phyloP scores from a whole-genome alignment of 1,284 basidiomycete genomes.

The Somion occarium region DNA sequence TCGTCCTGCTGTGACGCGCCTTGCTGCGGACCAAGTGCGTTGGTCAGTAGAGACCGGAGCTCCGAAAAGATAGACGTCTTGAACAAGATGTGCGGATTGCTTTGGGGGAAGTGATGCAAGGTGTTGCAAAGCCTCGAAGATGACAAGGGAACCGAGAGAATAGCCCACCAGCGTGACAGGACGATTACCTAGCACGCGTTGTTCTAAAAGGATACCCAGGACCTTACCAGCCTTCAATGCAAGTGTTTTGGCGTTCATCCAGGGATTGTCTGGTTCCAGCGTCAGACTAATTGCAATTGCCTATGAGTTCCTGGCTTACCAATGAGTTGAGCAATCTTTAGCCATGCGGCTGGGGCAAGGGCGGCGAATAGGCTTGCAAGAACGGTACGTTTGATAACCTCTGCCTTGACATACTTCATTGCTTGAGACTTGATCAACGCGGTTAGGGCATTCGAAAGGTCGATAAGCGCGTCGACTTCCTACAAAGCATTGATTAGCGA shows the following conservation, averaged over 20 bases:
- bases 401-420: constrained; percentile 44
- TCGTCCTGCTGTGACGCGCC: constrained; percentile 62
- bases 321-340: constrained; percentile 51
- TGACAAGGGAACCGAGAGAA: constrained; percentile 51
- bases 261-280: constrained; percentile 58
- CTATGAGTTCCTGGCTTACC: constrained; percentile 28
- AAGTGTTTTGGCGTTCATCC: constrained; percentile 50
- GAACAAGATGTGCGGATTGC: constrained; percentile 49
- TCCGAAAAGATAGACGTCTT: constrained; percentile 76
- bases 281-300: too few species aligned
- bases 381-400: constrained; percentile 48
- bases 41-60: constrained; percentile 57
- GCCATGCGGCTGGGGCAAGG: constrained; percentile 47
- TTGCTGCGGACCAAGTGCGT: constrained; percentile 56
- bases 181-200: constrained; percentile 50
- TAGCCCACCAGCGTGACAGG: constrained; percentile 55
- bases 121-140: constrained; percentile 43
- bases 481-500: constrained; percentile 15
- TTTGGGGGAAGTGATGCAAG: constrained; percentile 36
- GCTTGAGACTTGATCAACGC: constrained; percentile 44
- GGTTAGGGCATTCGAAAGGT: constrained; percentile 43
- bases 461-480: constrained; percentile 52
- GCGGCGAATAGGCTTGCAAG: constrained; percentile 45
- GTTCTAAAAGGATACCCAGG: constrained; percentile 45
- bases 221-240: constrained; percentile 53